Evolutionary conservation across 345 rosid genomes (phyloP), one percentile per base, ranked within the genome.

Genomic region (Camelina laxa): DNA sequence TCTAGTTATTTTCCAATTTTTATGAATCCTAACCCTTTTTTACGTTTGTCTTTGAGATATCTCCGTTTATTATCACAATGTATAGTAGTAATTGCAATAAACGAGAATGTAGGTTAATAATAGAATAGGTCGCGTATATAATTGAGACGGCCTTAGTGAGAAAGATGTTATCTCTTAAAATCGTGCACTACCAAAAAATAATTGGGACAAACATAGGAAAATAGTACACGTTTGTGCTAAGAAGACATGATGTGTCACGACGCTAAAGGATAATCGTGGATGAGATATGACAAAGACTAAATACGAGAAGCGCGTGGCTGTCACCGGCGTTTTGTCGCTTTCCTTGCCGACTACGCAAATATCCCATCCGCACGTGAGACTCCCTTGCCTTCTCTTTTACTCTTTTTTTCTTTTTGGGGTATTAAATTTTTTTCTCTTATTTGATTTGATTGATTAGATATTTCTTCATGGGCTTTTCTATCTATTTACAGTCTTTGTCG

Each of bases 291-390:
- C 6, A 17, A 49, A 13, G 3, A 24, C 10, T 33, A 19, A 19
- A 30, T 19, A 41, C 21, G 30, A 57, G 9, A 2, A 44, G 66
- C 74, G 75, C 60, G 75, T 70, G 59, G 49, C 15, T 14, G 47
- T 15, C 60, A 24, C 17, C 22, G 2, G 19, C 59, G 62, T 60
- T 75, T 65, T 31, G 73, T 60, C 69, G 74, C 62, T 57, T 67
- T 60, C 68, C 7, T 47, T 75, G 47, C 55, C 73, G 68, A 74
- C 50, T 65, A 64, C 24, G 64, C 70, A 9, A 14, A 72, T 13
- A 51, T 64, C 65, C 16, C 72, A 58, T 67, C 66, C 73, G 60
- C 79, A 48, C 73, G 72, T 67, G 72, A 65, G 15, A 35, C 65
- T 44, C 45, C 4, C 41, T 39, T 36, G 41, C 75, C 69, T 51